Conservation (phyloP, 1,139 yeast genomes). For the Debaryomyces singareniensis region DNA sequence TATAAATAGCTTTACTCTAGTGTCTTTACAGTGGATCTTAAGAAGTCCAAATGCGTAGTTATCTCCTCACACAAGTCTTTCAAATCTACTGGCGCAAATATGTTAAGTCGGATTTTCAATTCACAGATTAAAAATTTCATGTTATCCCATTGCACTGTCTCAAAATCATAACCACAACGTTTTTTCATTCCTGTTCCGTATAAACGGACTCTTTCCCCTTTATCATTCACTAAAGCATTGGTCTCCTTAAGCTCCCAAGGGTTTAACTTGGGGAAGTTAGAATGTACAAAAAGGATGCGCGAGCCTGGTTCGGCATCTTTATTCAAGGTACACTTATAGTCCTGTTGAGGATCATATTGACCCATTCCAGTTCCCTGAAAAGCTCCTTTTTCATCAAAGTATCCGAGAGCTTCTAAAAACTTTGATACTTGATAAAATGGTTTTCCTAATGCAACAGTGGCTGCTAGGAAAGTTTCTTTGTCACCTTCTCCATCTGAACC, state of each 20-base stretch:
- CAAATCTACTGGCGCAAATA: slow-evolving; percentile 40
- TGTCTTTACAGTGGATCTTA: slow-evolving; percentile 24
- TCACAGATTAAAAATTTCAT: slow-evolving; percentile 56
- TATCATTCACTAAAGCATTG: slow-evolving; percentile 34
- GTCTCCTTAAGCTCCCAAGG: slow-evolving; percentile 45
- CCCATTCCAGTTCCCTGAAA: slow-evolving; percentile 69
- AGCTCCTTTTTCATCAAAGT: slow-evolving; percentile 31
- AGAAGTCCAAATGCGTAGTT: slow-evolving; percentile 34
- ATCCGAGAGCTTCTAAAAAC: slow-evolving; percentile 50
- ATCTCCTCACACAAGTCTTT: slow-evolving; percentile 45
- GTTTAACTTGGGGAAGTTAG: slow-evolving; percentile 60
- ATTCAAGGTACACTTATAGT: slow-evolving; percentile 23
- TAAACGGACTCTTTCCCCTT: slow-evolving; percentile 42
- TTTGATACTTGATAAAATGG: slow-evolving; percentile 64
- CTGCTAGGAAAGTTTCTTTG: slow-evolving; percentile 82
- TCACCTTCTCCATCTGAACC: slow-evolving; percentile 89
- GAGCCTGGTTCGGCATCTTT: slow-evolving; percentile 24
- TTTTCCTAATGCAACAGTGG: slow-evolving; percentile 57
- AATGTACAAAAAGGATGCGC: slow-evolving; percentile 52
- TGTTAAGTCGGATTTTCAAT: slow-evolving; percentile 35
- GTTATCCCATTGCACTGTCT: slow-evolving; percentile 53
- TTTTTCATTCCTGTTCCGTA: slow-evolving; percentile 50
- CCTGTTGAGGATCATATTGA: slow-evolving; percentile 62
- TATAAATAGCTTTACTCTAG: slow-evolving; percentile 5
- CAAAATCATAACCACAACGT: slow-evolving; percentile 53